Evolutionary conservation across 352 stramenopile species (phyloP), one percentile per base, ranked within the genome.

Genomic region (Aphanomyces cochlioides): DNA sequence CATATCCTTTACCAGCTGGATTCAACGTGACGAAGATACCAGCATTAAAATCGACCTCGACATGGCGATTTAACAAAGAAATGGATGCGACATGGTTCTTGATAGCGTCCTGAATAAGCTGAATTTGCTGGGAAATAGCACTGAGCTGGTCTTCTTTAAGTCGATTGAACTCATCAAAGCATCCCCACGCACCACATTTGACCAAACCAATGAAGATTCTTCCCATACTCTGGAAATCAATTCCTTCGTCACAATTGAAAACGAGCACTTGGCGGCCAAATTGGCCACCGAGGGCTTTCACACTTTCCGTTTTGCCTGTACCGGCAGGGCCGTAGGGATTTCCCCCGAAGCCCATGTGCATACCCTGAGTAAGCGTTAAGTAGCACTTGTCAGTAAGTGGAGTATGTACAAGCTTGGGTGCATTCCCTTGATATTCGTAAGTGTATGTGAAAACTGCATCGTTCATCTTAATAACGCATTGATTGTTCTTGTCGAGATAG

Each of bases 11-110:
- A 2, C 93, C 90, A 0, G 93, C 89, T 1, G 93, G 93, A 56
- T 98, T 98, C 47, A 98, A 78, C n/a, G 93, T 98, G 36, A 98
- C 93, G 64, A 98, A 98, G 72, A 98, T 98, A 28, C 94, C 94
- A 13, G 91, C 87, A 69, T 98, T 98, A 56, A 93, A 90, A 67
- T 98, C 84, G 7, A 98, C 90, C 56, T 96, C 82, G 15, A 98
- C 81, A 1, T 77, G 77, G 8, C 83, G 78, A 28, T 89, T 94
- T 17, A 98, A 77, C 13, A 98, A 74, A 38, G 86, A 78, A 54
- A 98, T 89, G 0, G 69, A 83, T 5, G 66, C 72, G 39, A 77
- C 78, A 47, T 85, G 78, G 36, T 92, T 87, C 72, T 97, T 98
- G 63, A 98, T 97, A 0, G 92, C 93, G 67, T 96, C 89, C 75